Evolutionary conservation across 1,284 basidiomycete genomes (phyloP).

Genomic region (Mycosarcoma maydis): DNA sequence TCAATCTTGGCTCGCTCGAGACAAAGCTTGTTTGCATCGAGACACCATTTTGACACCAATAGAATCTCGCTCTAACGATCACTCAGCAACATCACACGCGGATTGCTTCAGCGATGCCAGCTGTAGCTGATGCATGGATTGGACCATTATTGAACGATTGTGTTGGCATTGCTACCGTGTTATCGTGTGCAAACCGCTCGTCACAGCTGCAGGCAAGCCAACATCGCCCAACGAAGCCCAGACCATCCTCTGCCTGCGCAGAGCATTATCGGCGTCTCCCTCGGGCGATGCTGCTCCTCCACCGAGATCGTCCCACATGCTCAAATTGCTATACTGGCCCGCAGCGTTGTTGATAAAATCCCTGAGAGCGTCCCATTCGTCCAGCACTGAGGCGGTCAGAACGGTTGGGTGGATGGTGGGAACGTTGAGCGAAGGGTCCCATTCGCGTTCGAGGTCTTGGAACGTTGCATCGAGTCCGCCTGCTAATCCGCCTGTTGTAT

Average conservation of each 20-base stretch:
- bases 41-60: slow-evolving; percentile 1
- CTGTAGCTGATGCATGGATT: no score
- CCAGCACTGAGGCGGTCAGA: slow-evolving; percentile 25
- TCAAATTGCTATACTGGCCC: slow-evolving; percentile 35
- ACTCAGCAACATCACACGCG: not conserved
- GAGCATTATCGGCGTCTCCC: slow-evolving; percentile 39
- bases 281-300: slow-evolving; percentile 6
- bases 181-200: not conserved
- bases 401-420: slow-evolving; percentile 41
- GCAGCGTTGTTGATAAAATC: slow-evolving; percentile 54
- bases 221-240: slow-evolving; percentile 30
- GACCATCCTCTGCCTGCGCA: slow-evolving; percentile 23
- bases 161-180: not conserved
- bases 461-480: slow-evolving; percentile 19
- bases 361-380: slow-evolving; percentile 61
- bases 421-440: slow-evolving; percentile 32
- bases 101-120: no score
- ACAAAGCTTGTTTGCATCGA: slow-evolving; percentile 66
- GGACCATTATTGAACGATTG: no score
- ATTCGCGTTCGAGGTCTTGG: slow-evolving; percentile 33
- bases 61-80: not conserved
- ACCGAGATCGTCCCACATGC: slow-evolving; percentile 28
- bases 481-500: slow-evolving; percentile 15
- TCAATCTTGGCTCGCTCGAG: slow-evolving; percentile 74
- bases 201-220: slow-evolving; percentile 11